These are phyloP conservation scores for Paecilomyces sp. DNA, from an alignment of 2,329 filamentous ascomycete genomes.

Conservation along the genomic window DNA sequence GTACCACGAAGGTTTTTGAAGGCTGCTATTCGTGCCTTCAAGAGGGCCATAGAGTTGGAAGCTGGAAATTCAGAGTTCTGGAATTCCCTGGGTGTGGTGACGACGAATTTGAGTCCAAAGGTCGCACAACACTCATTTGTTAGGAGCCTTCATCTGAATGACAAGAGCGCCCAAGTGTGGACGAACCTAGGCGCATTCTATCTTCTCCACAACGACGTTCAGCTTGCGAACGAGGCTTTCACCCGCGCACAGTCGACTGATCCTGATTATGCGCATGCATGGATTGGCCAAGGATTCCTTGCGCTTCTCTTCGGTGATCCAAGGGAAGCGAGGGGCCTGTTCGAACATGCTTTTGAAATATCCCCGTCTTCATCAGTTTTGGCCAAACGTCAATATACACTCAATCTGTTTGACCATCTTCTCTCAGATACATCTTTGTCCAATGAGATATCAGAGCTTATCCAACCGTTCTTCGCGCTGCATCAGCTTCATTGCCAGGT, in stretches of 20 bases:
- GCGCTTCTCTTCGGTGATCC: constrained; percentile 68
- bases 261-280: constrained; percentile 86
- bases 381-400: constrained; percentile 70
- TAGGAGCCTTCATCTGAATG: constrained; percentile 85
- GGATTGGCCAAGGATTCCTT: constrained; percentile 86
- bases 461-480: constrained; percentile 83
- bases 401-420: constrained; percentile 76
- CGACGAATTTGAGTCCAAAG: constrained; percentile 73
- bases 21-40: constrained; percentile 83
- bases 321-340: constrained; percentile 73
- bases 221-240: constrained; percentile 86
- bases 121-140: constrained; percentile 93
- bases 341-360: constrained; percentile 92
- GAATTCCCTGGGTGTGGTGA: constrained; percentile 91
- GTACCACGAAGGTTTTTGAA: constrained; percentile 61
- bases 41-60: constrained; percentile 90
- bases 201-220: constrained; percentile 71
- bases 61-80: constrained; percentile 93
- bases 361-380: constrained; percentile 68
- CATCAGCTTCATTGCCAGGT: constrained; percentile 69
- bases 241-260: constrained; percentile 88
- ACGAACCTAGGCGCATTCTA: constrained; percentile 85
- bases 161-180: constrained; percentile 78
- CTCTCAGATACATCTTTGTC: constrained; percentile 48
- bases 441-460: constrained; percentile 54